Base-by-base conservation (phyloP, 371 early-diverging fungal species). In the Mortierella sp. region DNA sequence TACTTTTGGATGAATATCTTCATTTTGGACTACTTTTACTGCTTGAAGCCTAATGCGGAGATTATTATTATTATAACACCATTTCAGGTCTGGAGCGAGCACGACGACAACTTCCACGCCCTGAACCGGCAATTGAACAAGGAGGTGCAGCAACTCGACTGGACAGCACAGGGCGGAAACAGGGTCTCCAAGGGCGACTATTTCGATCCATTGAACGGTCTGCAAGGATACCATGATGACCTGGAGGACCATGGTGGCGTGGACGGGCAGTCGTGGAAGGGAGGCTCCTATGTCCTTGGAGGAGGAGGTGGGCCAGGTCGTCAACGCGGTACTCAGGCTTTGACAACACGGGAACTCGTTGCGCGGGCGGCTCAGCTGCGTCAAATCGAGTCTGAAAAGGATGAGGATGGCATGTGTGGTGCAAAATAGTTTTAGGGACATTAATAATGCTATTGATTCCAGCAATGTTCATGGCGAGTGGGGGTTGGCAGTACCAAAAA, bases 51-150 rank as follows among this genome's bases (percentile, higher is more conserved):
- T 63, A 37, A 65, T 34, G 34, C 37, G 44, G n/a, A 40, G 4
- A 41, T 22, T 34, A 68, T 37, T 74, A 70, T 43, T 45, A 19
- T 11, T 73, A 7, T n/a, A 52, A 22, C 34, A 39, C 5, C 19
- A 14, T 7, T 4, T 73, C 86, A 90, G 90, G 74, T 95, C n/a
- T 93, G 92, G 89, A 74, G 87, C 19, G 95, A 92, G 11, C 98
- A 97, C 65, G 95, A 95, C 77, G 92, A 91, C 19, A 87, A 91
- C 37, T 97, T 97, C 79, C 95, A 95, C 83, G 87, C 88, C 8
- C 86, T 97, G 10, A 94, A 96, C 75, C 88, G 96, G 58, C 89
- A 94, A 73, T 87, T 95, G 26, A 95, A 94, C 73, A 89, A 90
- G 74, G 95, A 96, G 68, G 92, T 93, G 0, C 86, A 92, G 16